phyloP scores from a whole-genome alignment of 192 early-diverging fungal species.

The Backusella tarrabulga region DNA sequence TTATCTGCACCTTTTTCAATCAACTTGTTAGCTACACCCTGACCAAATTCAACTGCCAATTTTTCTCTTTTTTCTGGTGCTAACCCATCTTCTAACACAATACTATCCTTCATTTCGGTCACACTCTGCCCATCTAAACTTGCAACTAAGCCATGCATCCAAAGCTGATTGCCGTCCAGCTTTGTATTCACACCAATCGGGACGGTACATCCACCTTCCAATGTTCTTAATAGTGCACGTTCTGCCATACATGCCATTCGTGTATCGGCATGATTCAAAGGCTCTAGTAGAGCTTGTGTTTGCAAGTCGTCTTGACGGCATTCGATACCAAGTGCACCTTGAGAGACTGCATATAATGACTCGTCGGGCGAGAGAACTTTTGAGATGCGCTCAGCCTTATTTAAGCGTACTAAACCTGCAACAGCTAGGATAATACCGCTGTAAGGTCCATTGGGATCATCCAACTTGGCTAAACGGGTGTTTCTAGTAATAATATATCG shows the following conservation, averaged over 20 bases:
- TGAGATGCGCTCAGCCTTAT: slow-evolving; percentile 68
- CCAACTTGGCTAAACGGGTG: slow-evolving; percentile 85
- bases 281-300: slow-evolving; percentile 44
- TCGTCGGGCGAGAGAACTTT: slow-evolving; percentile 54
- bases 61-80: slow-evolving; percentile 31
- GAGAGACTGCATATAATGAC: slow-evolving; percentile 86
- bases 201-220: slow-evolving; percentile 95
- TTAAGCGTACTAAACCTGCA: slow-evolving; percentile 79
- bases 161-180: slow-evolving; percentile 44
- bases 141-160: slow-evolving; percentile 66
- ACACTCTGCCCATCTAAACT: slow-evolving; percentile 73
- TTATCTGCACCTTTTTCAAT: slow-evolving; percentile 42
- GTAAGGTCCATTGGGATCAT: slow-evolving; percentile 65
- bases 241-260: slow-evolving; percentile 74
- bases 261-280: slow-evolving; percentile 65
- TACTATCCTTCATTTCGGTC: slow-evolving; percentile 47
- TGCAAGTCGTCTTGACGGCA: slow-evolving; percentile 62
- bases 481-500: slow-evolving; percentile 46
- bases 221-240: slow-evolving; percentile 77
- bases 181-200: slow-evolving; percentile 82
- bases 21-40: slow-evolving; percentile 37
- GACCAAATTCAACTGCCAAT: slow-evolving; percentile 39
- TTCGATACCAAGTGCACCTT: slow-evolving; percentile 88
- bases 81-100: slow-evolving; percentile 15
- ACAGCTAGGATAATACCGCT: slow-evolving; percentile 81